Base-by-base conservation (phyloP, 2,329 filamentous ascomycete genomes). In the Exophiala bonariae region DNA sequence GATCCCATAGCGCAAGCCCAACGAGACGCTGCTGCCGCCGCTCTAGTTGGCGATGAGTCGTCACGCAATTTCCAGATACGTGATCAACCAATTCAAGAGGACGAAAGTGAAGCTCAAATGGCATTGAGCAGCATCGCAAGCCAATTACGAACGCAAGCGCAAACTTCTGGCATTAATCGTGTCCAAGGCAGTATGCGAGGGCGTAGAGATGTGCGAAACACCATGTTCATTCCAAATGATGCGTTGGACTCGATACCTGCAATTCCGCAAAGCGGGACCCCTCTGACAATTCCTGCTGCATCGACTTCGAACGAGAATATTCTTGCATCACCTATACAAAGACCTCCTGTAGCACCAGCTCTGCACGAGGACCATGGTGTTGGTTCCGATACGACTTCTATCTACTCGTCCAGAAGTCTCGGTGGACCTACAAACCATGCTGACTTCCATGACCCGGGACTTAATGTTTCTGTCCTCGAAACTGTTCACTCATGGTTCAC, bases 381-480 rank as follows among this genome's bases (percentile, higher is more conserved):
- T 76, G 80, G 72, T 63, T 95, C 90, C 1, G 93, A 99, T 65
- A 90, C 88, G 3, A 89, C 92, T 46, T 97, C 93, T 1, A 86
- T 97, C 50, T 85, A 91, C 39, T 99, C 93, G 2, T 86, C 87
- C 2, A 87, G 89, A 55, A 82, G 77, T 57, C 82, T 83, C 35
- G 72, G 85, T 34, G 78, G 78, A 3, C 81, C 87, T n/a, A 73
- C 82, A 41, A 85, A 83, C 60, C 93, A 99, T 64, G 85, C 89
- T 1, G 90, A 96, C 14, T 77, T 95, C 69, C 80, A 85, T 43
- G 80, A 82, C 8, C 81, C 87, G 1, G 92, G 93, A 2, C 75
- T 99, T 4, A 93, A 89, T 65, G 83, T 87, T 3, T 97, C 92
- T 11, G 80, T 97, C 45, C 86, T 97, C 41, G 93, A 99, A 67